phyloP scores from a whole-genome alignment of 1,139 yeast genomes.

The Saccharomyces hybrid region DNA sequence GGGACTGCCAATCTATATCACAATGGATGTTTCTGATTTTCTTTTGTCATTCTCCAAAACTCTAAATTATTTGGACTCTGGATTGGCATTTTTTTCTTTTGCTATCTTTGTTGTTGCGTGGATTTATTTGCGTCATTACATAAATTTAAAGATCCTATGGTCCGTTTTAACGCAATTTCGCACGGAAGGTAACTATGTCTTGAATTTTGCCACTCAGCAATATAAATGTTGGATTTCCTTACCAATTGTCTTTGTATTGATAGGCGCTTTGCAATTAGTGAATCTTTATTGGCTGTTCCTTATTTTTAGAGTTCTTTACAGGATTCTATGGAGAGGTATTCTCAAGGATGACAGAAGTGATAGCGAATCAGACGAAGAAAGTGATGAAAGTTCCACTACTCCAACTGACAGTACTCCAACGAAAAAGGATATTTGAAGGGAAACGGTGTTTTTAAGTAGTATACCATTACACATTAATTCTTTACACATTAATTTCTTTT shows the following conservation, averaged over 20 bases:
- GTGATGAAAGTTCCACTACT: conserved; percentile 7
- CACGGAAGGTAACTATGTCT: conserved; percentile 68
- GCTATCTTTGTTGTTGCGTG: conserved; percentile 59
- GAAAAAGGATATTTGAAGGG: neutral
- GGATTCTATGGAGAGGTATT: conserved; percentile 46
- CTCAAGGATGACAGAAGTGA: conserved; percentile 82
- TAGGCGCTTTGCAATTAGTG: conserved; percentile 72
- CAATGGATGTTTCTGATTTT: conserved; percentile 91
- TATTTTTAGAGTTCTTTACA: conserved; percentile 63
- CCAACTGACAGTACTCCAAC: neutral
- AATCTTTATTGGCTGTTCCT: conserved; percentile 80
- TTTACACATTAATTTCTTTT: neutral
- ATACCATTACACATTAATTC: neutral
- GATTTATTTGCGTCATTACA: conserved; percentile 80
- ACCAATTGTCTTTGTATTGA: conserved; percentile 70
- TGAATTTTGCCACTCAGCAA: conserved; percentile 84
- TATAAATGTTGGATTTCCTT: conserved; percentile 92
- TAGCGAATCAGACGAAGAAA: conserved; percentile 43
- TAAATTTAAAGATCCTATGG: conserved; percentile 71
- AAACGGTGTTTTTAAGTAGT: neutral
- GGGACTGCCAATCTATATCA: conserved; percentile 79
- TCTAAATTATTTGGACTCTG: conserved; percentile 68
- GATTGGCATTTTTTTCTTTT: conserved; percentile 56
- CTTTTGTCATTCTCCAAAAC: conserved; percentile 76
- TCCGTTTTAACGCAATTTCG: conserved; percentile 78